A percentile compares a stretch with the other conserved stretches of the same genome.
Evolutionary conservation across 1,139 yeast species (phyloP).

Genomic region (Protomyces gravidus): DNA sequence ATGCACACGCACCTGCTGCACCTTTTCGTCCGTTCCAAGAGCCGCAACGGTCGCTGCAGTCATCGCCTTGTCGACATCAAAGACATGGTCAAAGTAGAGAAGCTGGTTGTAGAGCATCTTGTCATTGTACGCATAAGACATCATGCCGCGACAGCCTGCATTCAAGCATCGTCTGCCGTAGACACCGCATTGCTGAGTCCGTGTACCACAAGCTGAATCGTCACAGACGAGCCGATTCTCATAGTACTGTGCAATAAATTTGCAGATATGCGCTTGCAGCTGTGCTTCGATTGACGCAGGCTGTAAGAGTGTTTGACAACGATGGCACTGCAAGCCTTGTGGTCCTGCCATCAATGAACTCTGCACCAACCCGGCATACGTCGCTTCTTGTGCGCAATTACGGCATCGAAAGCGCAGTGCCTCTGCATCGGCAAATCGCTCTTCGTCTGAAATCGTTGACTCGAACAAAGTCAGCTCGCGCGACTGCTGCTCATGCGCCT

Average conservation of each 20-base stretch:
- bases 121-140: conserved; percentile 73
- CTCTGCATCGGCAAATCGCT: conserved; percentile 67
- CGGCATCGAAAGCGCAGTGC: conserved; percentile 57
- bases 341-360: conserved; percentile 52
- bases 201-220: conserved; percentile 73
- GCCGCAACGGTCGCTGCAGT: conserved; percentile 3
- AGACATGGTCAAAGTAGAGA: conserved; percentile 61
- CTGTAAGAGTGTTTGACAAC: conserved; percentile 53
- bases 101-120: conserved; percentile 82
- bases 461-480: conserved; percentile 67
- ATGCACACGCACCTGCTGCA: conserved; percentile 38
- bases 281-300: conserved; percentile 61
- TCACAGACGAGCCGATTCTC: conserved; percentile 83
- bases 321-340: conserved; percentile 65
- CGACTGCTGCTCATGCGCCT: conserved; percentile 40
- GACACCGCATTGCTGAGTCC: conserved; percentile 81
- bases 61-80: conserved; percentile 78
- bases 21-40: conserved; percentile 7
- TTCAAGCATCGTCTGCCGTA: conserved; percentile 78
- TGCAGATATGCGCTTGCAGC: conserved; percentile 64
- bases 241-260: conserved; percentile 70
- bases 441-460: conserved; percentile 72
- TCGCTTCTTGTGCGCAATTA: conserved; percentile 53
- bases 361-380: conserved; percentile 68
- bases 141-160: conserved; percentile 47